Percentiles rank a stretch among this genome's conserved stretches.
phyloP scores from a whole-genome alignment of 345 rosid species.

The Tarenaya hassleriana region DNA sequence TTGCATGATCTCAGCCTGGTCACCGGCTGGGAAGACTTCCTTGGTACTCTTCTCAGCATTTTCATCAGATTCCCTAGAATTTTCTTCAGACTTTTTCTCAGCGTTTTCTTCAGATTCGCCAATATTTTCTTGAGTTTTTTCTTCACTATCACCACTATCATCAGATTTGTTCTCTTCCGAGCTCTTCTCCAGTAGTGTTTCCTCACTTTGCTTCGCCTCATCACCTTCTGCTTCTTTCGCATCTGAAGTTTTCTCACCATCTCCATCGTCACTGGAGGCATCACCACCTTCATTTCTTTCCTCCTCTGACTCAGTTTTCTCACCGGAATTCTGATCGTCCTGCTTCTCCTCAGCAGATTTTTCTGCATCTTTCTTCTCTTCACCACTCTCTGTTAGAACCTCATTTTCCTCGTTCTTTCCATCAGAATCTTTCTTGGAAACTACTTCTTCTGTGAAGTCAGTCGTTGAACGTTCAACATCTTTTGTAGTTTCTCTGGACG shows the following conservation, averaged over 20 bases:
- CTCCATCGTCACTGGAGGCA: conserved; percentile 25
- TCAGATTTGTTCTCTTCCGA: conserved; percentile 31
- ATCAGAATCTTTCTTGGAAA: no score
- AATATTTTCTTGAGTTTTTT: conserved; percentile 23
- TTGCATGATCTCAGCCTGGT: conserved; percentile 48
- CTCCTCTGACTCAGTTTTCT: conserved; percentile 31
- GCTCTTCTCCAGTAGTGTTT: conserved; percentile 30
- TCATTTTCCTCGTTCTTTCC: conserved; percentile 28
- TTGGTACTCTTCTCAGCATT: conserved; percentile 33
- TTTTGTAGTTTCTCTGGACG: conserved; percentile 33
- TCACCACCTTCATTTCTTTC: conserved; percentile 27
- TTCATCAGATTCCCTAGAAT: conserved; percentile 18
- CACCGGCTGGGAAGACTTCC: conserved; percentile 35
- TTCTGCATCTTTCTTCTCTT: conserved; percentile 27
- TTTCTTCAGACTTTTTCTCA: no score
- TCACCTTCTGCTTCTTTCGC: conserved; percentile 25
- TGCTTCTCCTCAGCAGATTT: conserved; percentile 22
- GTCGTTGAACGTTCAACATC: conserved; percentile 32
- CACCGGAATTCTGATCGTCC: conserved; percentile 29
- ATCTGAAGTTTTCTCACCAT: conserved; percentile 28
- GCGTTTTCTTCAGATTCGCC: conserved; percentile 18
- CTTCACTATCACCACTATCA: conserved; percentile 22
- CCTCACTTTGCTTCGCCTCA: conserved; percentile 29
- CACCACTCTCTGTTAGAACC: conserved; percentile 18
- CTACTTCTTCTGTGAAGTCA: conserved; percentile 19